Conservation (phyloP, 306 rosid genomes). For the Begonia fuchsioides region DNA sequence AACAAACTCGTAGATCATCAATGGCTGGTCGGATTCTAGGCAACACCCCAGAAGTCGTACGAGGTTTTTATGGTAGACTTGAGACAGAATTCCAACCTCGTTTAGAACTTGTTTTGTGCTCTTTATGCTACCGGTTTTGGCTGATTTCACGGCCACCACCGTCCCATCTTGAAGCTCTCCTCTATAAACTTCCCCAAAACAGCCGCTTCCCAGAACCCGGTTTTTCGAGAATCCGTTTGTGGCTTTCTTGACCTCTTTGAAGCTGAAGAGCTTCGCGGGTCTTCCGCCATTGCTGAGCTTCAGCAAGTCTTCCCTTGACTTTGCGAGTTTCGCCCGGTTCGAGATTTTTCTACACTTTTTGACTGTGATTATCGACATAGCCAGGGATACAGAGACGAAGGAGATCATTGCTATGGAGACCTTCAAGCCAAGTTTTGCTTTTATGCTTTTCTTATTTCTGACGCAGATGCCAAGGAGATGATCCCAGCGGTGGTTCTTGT, state of each 20-base stretch:
- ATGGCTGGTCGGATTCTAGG: slow-evolving; percentile 65
- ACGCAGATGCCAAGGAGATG: slow-evolving; percentile 38
- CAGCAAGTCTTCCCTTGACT: slow-evolving; percentile 44
- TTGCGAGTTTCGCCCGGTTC: slow-evolving; percentile 25
- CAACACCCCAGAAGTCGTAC: slow-evolving; percentile 86
- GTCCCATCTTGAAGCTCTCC: slow-evolving; percentile 74
- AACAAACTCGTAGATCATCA: slow-evolving; percentile 87
- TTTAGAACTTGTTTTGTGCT: slow-evolving; percentile 82
- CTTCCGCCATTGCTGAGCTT: slow-evolving; percentile 37
- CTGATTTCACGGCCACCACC: slow-evolving; percentile 69
- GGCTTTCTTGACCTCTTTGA: slow-evolving; percentile 76
- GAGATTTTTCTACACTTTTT: slow-evolving; percentile 25
- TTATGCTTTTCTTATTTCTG: slow-evolving; percentile 25
- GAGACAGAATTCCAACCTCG: slow-evolving; percentile 86
- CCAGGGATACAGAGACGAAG: slow-evolving; percentile 31
- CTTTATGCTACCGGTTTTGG: slow-evolving; percentile 77
- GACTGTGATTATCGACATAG: slow-evolving; percentile 18
- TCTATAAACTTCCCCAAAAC: slow-evolving; percentile 84
- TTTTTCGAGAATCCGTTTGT: slow-evolving; percentile 56
- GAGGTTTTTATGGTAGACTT: slow-evolving; percentile 79
- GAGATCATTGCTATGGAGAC: slow-evolving; percentile 26
- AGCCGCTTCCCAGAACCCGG: slow-evolving; percentile 67
- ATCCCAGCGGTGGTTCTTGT: slow-evolving; percentile 46
- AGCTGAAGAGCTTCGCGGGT: slow-evolving; percentile 42
- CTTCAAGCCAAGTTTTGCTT: slow-evolving; percentile 25